These are phyloP conservation scores for Coniophora puteana DNA, from an alignment of 1,284 basidiomycete species.

Conservation along the genomic window DNA sequence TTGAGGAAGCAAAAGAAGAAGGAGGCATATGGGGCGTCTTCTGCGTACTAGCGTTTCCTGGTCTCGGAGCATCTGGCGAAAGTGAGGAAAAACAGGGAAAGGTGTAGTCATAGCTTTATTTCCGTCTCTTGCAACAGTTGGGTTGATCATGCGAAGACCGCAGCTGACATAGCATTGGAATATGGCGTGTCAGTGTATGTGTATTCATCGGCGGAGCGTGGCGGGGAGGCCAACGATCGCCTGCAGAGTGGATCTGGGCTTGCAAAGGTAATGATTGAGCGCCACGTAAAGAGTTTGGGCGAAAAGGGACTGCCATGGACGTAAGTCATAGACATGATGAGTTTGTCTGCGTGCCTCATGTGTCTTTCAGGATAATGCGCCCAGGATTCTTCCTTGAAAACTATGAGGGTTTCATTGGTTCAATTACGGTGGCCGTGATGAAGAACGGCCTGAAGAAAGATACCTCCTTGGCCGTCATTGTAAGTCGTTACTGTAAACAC, in stretches of 20 bases:
- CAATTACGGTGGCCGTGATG: conserved; percentile 30
- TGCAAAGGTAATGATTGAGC: conserved; percentile 37
- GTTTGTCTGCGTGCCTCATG: neutral
- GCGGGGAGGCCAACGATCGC: conserved; percentile 32
- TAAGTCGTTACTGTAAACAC: conserved; percentile 16
- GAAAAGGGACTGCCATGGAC: conserved; percentile 34
- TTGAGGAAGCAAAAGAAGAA: conserved; percentile 31
- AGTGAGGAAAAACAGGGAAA: conserved; percentile 39
- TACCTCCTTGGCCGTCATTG: conserved; percentile 33
- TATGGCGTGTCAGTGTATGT: conserved; percentile 31
- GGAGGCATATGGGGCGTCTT: conserved; percentile 38
- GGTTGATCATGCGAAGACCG: conserved; percentile 17
- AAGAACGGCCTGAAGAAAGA: conserved; percentile 29
- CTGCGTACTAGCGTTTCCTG: conserved; percentile 35
- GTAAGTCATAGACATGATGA: conserved; percentile 21
- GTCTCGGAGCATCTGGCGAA: conserved; percentile 35
- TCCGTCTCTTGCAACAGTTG: neutral
- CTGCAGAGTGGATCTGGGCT: conserved; percentile 21
- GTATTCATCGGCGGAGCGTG: conserved; percentile 35
- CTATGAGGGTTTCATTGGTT: conserved; percentile 34
- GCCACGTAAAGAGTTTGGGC: conserved; percentile 31
- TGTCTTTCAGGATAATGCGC: conserved; percentile 27
- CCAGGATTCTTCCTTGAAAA: conserved; percentile 40
- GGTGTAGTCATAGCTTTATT: too few relatives aligned
- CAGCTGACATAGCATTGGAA: conserved; percentile 34